Base-by-base conservation (phyloP, 2,329 filamentous ascomycete species). In the Cercospora beticola region DNA sequence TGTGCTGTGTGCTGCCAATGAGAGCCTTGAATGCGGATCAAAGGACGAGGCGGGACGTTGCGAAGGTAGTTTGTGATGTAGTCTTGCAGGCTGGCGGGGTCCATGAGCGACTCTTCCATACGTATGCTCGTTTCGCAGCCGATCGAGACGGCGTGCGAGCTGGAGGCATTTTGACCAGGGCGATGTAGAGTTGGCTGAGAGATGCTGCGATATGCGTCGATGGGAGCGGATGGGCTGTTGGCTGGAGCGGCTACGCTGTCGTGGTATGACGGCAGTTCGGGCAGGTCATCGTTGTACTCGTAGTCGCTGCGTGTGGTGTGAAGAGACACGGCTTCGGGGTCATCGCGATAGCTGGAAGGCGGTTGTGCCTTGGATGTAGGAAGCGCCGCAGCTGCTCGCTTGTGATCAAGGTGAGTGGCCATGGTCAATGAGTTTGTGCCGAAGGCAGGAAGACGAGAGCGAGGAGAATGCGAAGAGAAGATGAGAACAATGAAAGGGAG, bases 301-400 rank as follows among this genome's bases (percentile, higher is more conserved):
- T 77, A 76, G 64, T 75, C 73, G 66, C 67, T 70, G 14, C 67
- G 71, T 4, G 76, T 76, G 1, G 76, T 76, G 64, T 73, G 75
- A 70, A 77, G 67, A 12, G 76, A 77, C 3, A 77, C 65, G 2
- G 73, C 73, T 26, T 77, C 75, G 23, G 69, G 62, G 46, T 73
- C 73, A 64, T 75, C 72, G 40, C 71, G 71, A 62, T 74, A 75
- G 46, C 56, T 67, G 33, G 59, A 26, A 23, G 59, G 60, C 12
- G 61, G 28, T 21, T 67, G 52, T 14, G 59, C 7, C 30, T 57
- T 23, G 5, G 70, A 62, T 12, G 40, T n/a, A 12, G 68, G 54
- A 31, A 64, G 18, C 9, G 61, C 49, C 16, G 65, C 68, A 2
- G 68, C 66, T n/a, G 66, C 58, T 9, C 66, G 62, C 26, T 68